Evolutionary conservation across 352 stramenopile species (phyloP).

Genomic region (Globisporangium barbulae): DNA sequence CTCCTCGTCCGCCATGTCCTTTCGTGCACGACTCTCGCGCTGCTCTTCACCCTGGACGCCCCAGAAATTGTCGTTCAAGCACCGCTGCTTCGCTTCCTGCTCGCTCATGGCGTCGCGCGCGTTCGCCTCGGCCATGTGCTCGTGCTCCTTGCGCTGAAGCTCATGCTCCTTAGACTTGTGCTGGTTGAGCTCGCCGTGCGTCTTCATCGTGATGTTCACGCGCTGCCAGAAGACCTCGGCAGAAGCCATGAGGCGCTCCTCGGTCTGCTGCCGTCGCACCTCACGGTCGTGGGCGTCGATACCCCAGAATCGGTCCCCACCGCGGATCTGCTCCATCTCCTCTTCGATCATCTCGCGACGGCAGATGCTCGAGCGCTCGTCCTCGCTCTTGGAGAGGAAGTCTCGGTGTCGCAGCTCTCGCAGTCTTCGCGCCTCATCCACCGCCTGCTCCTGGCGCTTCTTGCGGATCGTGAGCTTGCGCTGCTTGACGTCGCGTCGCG

Average conservation of each 20-base stretch:
- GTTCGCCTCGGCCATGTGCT: conserved; percentile 24
- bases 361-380: conserved; percentile 32
- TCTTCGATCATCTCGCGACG: conserved; percentile 52
- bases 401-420: conserved; percentile 20
- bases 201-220: conserved; percentile 28
- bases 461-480: conserved; percentile 23
- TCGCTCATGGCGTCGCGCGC: conserved; percentile 30
- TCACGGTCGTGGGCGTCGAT: conserved; percentile 41
- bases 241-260: conserved; percentile 42
- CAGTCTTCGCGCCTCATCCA: conserved; percentile 18
- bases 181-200: conserved; percentile 17
- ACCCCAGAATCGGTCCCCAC: conserved; percentile 54
- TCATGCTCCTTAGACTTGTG: conserved; percentile 27
- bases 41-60: conserved; percentile 54
- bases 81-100: conserved; percentile 43
- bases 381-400: conserved; percentile 28
- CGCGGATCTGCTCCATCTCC: conserved; percentile 43
- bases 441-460: conserved; percentile 23
- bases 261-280: conserved; percentile 30
- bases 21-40: conserved; percentile 26
- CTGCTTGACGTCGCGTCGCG: conserved; percentile 30
- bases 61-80: conserved; percentile 51
- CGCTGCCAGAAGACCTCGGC: conserved; percentile 42
- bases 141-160: conserved; percentile 19
- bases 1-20: conserved; percentile 40